Evolutionary conservation across 129 eudicot species (phyloP).

Genomic region (Oenanthe sinensis): DNA sequence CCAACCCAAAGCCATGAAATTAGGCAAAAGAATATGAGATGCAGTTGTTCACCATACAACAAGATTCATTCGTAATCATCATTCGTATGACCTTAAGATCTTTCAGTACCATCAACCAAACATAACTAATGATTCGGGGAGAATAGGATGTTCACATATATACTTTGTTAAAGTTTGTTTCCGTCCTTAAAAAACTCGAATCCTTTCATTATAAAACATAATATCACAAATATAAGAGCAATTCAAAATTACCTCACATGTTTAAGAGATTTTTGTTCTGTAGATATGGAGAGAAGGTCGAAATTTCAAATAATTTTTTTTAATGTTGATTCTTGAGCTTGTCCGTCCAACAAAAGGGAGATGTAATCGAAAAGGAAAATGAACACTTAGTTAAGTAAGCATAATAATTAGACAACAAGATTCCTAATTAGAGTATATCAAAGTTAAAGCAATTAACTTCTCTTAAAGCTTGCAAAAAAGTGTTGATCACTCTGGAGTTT

Average conservation of each 20-base stretch:
- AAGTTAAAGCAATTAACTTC: neutral
- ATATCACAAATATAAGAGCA: too few species aligned
- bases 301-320: too few species aligned
- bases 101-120: neutral
- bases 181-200: too few species aligned
- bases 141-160: neutral
- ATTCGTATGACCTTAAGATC: neutral
- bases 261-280: neutral
- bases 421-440: too few species aligned
- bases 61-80: neutral
- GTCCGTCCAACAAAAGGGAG: neutral
- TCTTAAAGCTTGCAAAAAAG: neutral
- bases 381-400: neutral
- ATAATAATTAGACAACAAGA: too few species aligned
- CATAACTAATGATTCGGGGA: neutral
- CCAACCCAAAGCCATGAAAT: slow-evolving; percentile 8
- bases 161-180: neutral
- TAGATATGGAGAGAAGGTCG: neutral
- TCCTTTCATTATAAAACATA: too few species aligned
- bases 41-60: slow-evolving; percentile 6
- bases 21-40: neutral
- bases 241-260: too few species aligned
- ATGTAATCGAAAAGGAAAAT: neutral
- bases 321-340: too few species aligned
- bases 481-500: slow-evolving; percentile 2